Conservation (phyloP, 768 basidiomycete genomes). For the Pisolithus tinctorius region DNA sequence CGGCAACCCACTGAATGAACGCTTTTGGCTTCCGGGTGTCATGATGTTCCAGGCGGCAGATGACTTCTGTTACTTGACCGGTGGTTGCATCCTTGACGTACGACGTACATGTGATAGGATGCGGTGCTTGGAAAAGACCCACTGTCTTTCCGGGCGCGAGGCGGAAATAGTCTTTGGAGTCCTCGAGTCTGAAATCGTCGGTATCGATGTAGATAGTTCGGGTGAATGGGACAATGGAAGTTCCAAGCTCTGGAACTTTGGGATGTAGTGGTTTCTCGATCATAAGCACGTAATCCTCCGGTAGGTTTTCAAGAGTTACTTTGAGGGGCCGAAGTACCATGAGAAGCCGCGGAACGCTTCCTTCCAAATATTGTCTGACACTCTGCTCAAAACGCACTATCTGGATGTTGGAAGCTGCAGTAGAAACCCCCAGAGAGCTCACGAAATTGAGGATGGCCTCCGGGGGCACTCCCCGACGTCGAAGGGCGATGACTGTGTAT, state of each 20-base stretch:
- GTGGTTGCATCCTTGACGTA: constrained; percentile 69
- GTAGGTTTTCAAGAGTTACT: constrained; percentile 85
- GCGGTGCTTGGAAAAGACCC: constrained; percentile 88
- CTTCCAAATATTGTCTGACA: constrained; percentile 85
- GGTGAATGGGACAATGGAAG: constrained; percentile 77
- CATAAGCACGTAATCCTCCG: constrained; percentile 76
- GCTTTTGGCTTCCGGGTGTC: constrained; percentile 79
- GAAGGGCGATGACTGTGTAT: constrained; percentile 92
- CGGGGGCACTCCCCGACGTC: constrained; percentile 94
- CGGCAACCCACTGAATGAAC: constrained; percentile 96
- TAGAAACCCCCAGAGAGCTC: constrained; percentile 87
- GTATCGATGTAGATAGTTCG: constrained; percentile 86
- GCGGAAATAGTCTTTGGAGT: constrained; percentile 94
- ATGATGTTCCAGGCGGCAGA: constrained; percentile 71
- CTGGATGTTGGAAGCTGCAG: constrained; percentile 76
- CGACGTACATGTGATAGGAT: constrained; percentile 90
- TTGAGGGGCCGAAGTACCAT: constrained; percentile 90
- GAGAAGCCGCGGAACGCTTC: constrained; percentile 77
- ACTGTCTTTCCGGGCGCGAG: constrained; percentile 97
- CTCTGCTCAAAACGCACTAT: constrained; percentile 84
- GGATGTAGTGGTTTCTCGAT: constrained; percentile 92
- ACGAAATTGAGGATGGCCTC: constrained; percentile 93
- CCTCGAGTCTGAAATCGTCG: constrained; percentile 88
- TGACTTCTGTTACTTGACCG: constrained; percentile 72
- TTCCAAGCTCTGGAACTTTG: constrained; percentile 84